A percentile compares a stretch with the other conserved stretches of the same genome.
Conservation (phyloP, 345 rosid genomes). For the Gossypium thurberi region DNA sequence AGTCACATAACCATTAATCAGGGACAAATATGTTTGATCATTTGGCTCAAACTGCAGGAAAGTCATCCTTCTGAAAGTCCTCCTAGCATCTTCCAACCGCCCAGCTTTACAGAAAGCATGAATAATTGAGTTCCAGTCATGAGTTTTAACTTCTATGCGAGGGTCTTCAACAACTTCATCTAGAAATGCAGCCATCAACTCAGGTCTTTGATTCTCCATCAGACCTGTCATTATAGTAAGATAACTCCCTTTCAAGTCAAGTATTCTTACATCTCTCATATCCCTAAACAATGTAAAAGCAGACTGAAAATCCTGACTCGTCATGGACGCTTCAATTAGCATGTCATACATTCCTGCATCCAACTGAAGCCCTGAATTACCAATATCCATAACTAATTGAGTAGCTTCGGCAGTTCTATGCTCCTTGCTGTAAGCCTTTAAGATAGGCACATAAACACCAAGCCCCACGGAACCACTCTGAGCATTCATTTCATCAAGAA, state of each 20-base stretch:
- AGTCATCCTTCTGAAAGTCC: slow-evolving; percentile 86
- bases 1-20: slow-evolving; percentile 71
- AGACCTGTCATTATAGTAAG: slow-evolving; percentile 83
- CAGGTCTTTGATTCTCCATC: slow-evolving; percentile 72
- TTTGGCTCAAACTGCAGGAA: slow-evolving; percentile 76
- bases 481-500: slow-evolving; percentile 75
- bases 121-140: slow-evolving; percentile 96
- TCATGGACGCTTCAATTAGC: slow-evolving; percentile 84
- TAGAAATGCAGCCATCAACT: slow-evolving; percentile 80
- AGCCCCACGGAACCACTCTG: slow-evolving; percentile 59
- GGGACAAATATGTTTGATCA: slow-evolving; percentile 78
- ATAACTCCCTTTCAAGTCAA: slow-evolving; percentile 69
- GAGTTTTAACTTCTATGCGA: slow-evolving; percentile 76
- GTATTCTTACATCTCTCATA: slow-evolving; percentile 66
- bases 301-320: slow-evolving; percentile 81
- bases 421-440: slow-evolving; percentile 80
- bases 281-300: slow-evolving; percentile 87
- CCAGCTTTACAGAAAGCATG: slow-evolving; percentile 92
- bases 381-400: slow-evolving; percentile 74
- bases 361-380: slow-evolving; percentile 61
- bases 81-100: slow-evolving; percentile 74
- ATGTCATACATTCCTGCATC: slow-evolving; percentile 51
- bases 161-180: slow-evolving; percentile 96
- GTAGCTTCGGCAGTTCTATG: slow-evolving; percentile 85
- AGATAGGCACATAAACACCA: slow-evolving; percentile 76